Evolutionary conservation across 352 stramenopile genomes (phyloP), one percentile per base, ranked within the genome.

Genomic region (Blastocystis sp.): DNA sequence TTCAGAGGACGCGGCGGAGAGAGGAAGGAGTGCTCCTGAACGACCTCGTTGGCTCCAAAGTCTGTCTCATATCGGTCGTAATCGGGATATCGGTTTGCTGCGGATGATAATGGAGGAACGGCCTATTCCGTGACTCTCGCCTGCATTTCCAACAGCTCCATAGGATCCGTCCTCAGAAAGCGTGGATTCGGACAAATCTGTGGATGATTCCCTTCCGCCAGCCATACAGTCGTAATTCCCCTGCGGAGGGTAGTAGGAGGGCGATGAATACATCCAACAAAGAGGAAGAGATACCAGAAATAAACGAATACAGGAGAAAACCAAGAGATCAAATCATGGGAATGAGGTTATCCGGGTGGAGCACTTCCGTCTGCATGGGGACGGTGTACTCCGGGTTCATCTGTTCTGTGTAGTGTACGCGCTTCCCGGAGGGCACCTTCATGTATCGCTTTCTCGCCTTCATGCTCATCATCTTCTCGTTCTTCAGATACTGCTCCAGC

Each of bases 391-490:
- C 34, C 40, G 52, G 21, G 38, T 23, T n/a, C 23, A 28, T 19
- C 21, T 59, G 21, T n/a, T 84, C 74, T 19, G 59, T n/a, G 21
- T 28, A 59, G 17, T 43, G 48, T 19, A 38, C 1, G 3, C 56
- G 38, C 53, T 84, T 84, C 43, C 53, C 74, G 34, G 74, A 84
- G 23, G 74, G 38, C 11, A 84, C 60, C 60, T 84, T 84, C 40
- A 84, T 28, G 48, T 84, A 84, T 40, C 74, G 59, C 74, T 84
- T 84, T 59, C 74, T 28, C 38, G 53, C 28, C 61, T 84, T 84
- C 45, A 23, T 59, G 21, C 34, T 59, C 23, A 34, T 52, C 19
- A 38, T 67, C 53, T 64, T 66, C 53, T 69, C 74, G 11, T 66
- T 43, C 40, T 69, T 67, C 74, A 84, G 23, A 52, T 69, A 69